A percentile compares a stretch with the other conserved stretches of the same genome.
Evolutionary conservation across 306 rosid genomes (phyloP).

Genomic region (Quercus dentata): DNA sequence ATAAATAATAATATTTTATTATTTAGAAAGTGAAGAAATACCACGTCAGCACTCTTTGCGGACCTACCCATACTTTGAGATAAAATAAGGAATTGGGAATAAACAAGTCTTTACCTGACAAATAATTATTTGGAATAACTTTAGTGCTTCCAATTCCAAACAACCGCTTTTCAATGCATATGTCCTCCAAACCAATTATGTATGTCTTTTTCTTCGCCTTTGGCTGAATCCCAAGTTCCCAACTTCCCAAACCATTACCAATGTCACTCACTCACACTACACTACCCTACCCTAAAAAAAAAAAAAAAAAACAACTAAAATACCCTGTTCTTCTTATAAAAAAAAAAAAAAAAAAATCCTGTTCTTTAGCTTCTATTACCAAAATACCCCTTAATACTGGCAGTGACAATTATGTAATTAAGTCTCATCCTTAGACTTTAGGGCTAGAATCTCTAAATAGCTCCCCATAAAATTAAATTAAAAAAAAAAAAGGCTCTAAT

Average conservation of each 20-base stretch:
- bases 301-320: too few species aligned
- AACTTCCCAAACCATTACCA: too few species aligned
- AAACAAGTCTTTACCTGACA: background rate
- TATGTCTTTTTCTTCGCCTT: too few species aligned
- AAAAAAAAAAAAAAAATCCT: too few species aligned
- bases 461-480: too few species aligned
- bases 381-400: background rate
- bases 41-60: too few species aligned
- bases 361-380: background rate
- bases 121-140: conserved; percentile 14
- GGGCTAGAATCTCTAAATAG: background rate
- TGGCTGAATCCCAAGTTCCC: too few species aligned
- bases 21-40: too few species aligned
- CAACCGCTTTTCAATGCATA: background rate
- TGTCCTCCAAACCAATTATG: background rate
- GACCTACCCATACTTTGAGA: too few species aligned
- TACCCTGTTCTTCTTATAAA: background rate
- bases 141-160: conserved; percentile 8
- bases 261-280: too few species aligned
- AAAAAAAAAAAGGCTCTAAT: too few species aligned
- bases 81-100: background rate
- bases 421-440: background rate
- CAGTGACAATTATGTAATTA: conserved; percentile 3
- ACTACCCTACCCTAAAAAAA: background rate
- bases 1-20: too few species aligned